A percentile compares a stretch with the other conserved stretches of the same genome.
phyloP scores from a whole-genome alignment of 768 basidiomycete genomes.

The Harrya chromipes region DNA sequence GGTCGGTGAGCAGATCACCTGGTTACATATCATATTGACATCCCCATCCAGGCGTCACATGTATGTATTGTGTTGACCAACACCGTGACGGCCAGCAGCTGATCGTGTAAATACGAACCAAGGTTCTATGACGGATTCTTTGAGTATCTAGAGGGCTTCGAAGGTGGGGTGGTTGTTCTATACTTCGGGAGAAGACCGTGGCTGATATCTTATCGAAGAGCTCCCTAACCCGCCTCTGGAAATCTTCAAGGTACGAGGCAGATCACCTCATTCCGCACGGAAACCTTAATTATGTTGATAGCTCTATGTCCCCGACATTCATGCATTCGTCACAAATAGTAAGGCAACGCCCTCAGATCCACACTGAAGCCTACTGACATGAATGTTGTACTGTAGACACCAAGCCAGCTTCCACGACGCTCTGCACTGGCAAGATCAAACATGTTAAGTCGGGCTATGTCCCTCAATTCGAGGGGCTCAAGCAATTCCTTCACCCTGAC shows the following conservation, averaged over 20 bases:
- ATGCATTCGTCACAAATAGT: constrained; percentile 21
- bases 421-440: constrained; percentile 56
- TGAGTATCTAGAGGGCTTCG: constrained; percentile 24
- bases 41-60: constrained; percentile 21
- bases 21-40: background rate
- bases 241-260: constrained; percentile 24
- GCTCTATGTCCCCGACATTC: constrained; percentile 27
- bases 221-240: constrained; percentile 21
- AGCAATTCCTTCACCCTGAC: constrained; percentile 52
- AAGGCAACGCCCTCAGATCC: background rate
- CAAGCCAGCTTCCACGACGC: constrained; percentile 19
- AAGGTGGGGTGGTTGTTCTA: constrained; percentile 14
- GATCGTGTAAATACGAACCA: background rate
- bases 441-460: constrained; percentile 60
- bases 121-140: constrained; percentile 32
- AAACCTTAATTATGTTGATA: constrained; percentile 1
- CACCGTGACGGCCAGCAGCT: background rate
- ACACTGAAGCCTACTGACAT: too few species aligned
- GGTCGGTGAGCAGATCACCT: constrained; percentile 23
- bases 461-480: constrained; percentile 60
- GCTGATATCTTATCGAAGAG: constrained; percentile 14
- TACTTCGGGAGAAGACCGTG: background rate
- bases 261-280: too few species aligned
- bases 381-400: constrained; percentile 9
- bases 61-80: constrained; percentile 5